Conservation (phyloP, 306 rosid species). For the Cucurbita ficifolia region DNA sequence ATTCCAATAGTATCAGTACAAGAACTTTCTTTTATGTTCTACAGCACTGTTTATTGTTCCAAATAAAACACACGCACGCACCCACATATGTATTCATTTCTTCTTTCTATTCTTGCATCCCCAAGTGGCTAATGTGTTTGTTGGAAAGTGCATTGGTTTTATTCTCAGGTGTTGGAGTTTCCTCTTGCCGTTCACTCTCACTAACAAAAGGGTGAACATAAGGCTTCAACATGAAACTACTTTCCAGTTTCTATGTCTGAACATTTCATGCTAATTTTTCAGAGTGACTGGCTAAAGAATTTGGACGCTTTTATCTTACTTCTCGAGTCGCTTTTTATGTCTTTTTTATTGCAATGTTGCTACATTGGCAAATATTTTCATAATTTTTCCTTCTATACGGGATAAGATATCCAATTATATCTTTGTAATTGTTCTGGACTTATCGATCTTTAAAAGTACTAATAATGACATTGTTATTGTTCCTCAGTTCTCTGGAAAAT, state of each 20-base stretch:
- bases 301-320: not conserved
- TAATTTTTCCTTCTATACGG: not conserved
- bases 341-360: not conserved
- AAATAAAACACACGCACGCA: not conserved
- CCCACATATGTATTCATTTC: not conserved
- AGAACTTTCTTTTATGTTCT: not conserved
- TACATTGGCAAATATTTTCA: not conserved
- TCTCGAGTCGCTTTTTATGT: not conserved
- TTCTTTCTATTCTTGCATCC: not conserved
- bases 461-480: not conserved
- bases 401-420: not conserved
- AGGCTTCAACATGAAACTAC: not conserved
- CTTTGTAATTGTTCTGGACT: not conserved
- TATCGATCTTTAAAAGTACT: not conserved
- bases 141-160: not conserved
- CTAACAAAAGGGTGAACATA: not conserved
- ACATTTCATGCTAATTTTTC: not conserved
- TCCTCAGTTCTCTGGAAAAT: slow-evolving; percentile 73
- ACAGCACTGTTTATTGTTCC: not conserved
- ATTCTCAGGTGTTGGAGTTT: not conserved
- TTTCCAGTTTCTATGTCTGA: not conserved
- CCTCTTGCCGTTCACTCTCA: not conserved
- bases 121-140: not conserved
- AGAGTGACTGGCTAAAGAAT: not conserved
- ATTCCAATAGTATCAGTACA: not conserved